Evolutionary conservation across 257 asterid genomes (phyloP), one percentile per base, ranked within the genome.

Genomic region (Capsicum rhomboideum): DNA sequence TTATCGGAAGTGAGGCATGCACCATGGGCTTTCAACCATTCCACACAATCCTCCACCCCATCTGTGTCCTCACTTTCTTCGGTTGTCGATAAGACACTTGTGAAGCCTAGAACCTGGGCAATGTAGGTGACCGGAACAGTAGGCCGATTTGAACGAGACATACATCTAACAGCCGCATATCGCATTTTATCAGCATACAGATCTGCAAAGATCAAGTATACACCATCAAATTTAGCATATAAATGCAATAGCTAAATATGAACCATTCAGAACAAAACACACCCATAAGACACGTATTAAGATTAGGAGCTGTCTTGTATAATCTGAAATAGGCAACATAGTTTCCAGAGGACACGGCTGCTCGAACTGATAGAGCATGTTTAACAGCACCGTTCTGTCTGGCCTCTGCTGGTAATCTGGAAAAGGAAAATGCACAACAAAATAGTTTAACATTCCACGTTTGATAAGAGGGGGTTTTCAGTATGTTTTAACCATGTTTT

Each of bases 1-100:
- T 86, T 86, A 21, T 95, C 99, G 40, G 89, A 79, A 83, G 89
- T 88, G 78, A 97, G 90, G 90, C 94, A 90, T 82, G 97, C 99
- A 75, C 99, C 99, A 82, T 97, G 99, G 83, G 97, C 94, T 91
- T 92, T 95, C 84, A 97, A 83, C 99, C 99, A 97, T 86, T 97
- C 99, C 78, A 91, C 85, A 90, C 99, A 97, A 84, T 95, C 98
- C 80, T 92, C 99, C 74, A 86, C 84, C 83, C 93, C 97, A 82
- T 93, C 97, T 58, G 84, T 77, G 79, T 91, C 94, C 85, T 88
- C 90, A 75, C 84, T 87, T 81, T 86, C 80, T 87, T 93, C 97
- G 84, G 86, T 87, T 84, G 89, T 66, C 50, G 91, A 88, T 85
- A 82, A 66, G 49, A 86, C 87, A 86, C 85, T 90, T 82, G 88